Conservation (phyloP, 1,284 basidiomycete species). For the Sporisorium scitamineum region DNA sequence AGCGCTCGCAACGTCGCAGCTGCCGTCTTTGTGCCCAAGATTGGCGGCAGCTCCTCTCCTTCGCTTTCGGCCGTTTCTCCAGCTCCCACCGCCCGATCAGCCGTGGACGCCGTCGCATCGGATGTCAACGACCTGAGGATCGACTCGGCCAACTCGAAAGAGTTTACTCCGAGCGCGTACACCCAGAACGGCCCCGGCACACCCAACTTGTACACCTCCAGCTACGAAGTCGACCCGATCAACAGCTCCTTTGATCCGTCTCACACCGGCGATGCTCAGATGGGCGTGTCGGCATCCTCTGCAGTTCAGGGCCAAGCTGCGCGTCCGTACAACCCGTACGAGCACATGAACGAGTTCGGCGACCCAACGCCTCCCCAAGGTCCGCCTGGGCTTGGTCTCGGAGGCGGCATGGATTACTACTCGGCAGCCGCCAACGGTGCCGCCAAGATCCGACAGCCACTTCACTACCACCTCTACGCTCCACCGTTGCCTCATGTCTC, state of each 20-base stretch:
- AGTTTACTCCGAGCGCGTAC: slow-evolving; percentile 24
- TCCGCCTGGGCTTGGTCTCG: slow-evolving; percentile 43
- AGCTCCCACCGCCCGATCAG: slow-evolving; percentile 12
- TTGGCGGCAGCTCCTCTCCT: slow-evolving; percentile 37
- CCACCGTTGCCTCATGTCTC: slow-evolving; percentile 74
- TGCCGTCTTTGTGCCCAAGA: slow-evolving; percentile 63
- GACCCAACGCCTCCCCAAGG: slow-evolving; percentile 43
- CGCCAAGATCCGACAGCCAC: slow-evolving; percentile 70
- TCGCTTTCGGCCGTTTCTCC: slow-evolving; percentile 26
- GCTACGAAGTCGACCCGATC: slow-evolving; percentile 28
- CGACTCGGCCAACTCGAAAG: slow-evolving; percentile 20
- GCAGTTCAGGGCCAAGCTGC: slow-evolving; percentile 11
- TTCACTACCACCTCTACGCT: slow-evolving; percentile 93
- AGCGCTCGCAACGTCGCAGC: slow-evolving; percentile 58
- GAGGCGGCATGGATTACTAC: slow-evolving; percentile 49
- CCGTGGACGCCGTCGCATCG: slow-evolving; percentile 23
- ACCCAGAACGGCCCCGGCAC: slow-evolving; percentile 27
- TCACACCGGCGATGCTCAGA: slow-evolving; percentile 23
- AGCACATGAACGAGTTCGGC: slow-evolving; percentile 61
- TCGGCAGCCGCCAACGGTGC: slow-evolving; percentile 34
- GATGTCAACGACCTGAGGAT: slow-evolving; percentile 33
- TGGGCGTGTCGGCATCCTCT: slow-evolving; percentile 24
- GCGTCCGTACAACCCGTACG: slow-evolving; percentile 58
- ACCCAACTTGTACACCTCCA: slow-evolving; percentile 30
- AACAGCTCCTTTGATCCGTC: slow-evolving; percentile 35